Percentiles rank a stretch among this genome's conserved stretches.
Evolutionary conservation across 2,329 filamentous ascomycete species (phyloP).

Genomic region (Pyrenophora tritici-repentis): DNA sequence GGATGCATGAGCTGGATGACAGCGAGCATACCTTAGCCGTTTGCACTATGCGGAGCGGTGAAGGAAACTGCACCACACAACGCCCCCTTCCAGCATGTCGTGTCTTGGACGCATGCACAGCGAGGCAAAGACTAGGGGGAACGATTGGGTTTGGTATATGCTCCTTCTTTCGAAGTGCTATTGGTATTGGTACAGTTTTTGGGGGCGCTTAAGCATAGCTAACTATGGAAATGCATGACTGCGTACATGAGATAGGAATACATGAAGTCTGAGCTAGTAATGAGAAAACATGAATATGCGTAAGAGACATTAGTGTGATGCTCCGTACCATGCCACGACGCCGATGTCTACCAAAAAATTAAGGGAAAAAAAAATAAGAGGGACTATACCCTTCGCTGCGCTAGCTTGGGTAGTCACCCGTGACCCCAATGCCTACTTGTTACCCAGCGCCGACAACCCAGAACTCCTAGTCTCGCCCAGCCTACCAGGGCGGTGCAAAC

Average conservation of each 20-base stretch:
- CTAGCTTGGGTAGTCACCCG: constrained; percentile 25
- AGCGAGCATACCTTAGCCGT: no score
- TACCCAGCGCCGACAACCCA: constrained; percentile 7
- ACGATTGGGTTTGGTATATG: neutral
- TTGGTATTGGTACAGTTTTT: constrained; percentile 7
- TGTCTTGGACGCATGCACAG: neutral
- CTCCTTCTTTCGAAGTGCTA: constrained; percentile 4
- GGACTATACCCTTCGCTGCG: constrained; percentile 24
- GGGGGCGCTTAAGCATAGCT: neutral
- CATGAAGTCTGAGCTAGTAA: constrained; percentile 3
- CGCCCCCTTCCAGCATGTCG: neutral
- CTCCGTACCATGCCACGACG: constrained; percentile 1
- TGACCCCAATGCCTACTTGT: constrained; percentile 6
- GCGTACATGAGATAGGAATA: constrained; percentile 10
- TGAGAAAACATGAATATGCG: constrained; percentile 1
- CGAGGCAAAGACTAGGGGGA: neutral
- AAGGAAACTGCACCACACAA: neutral
- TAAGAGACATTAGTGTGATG: constrained; percentile 12
- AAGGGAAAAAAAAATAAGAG: constrained; percentile 4
- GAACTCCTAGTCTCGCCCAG: constrained; percentile 8
- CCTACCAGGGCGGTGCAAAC: neutral
- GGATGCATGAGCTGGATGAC: neutral
- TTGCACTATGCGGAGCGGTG: neutral
- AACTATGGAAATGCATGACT: constrained; percentile 2
- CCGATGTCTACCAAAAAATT: neutral